These are phyloP conservation scores for Sugiyamaella americana DNA, from an alignment of 805 yeast genomes.

Conservation along the genomic window DNA sequence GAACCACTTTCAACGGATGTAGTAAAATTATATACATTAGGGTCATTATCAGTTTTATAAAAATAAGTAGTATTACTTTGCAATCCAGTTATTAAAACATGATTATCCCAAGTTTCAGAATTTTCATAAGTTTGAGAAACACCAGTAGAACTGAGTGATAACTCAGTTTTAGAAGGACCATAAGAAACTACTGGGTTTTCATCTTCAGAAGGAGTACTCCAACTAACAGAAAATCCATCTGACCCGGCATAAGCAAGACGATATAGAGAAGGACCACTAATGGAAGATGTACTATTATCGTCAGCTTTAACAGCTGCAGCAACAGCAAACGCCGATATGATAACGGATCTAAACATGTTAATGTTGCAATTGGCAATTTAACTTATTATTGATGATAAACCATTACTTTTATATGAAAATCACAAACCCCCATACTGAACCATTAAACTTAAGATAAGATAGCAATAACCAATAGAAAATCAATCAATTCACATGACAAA, in stretches of 20 bases:
- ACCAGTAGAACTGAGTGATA: slow-evolving; percentile 10
- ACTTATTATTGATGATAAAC: no score
- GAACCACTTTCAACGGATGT: slow-evolving; percentile 11
- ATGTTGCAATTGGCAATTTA: no score
- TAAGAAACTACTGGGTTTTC: slow-evolving; percentile 20
- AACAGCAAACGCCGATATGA: no score
- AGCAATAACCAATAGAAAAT: no score
- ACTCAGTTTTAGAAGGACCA: slow-evolving; percentile 13
- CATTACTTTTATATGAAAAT: no score
- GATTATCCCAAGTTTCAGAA: slow-evolving; percentile 23
- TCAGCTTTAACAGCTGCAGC: slow-evolving; percentile 9
- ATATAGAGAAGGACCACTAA: slow-evolving; percentile 16
- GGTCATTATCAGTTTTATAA: slow-evolving; percentile 17
- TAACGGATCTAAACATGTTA: no score
- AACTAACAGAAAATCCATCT: slow-evolving; percentile 22
- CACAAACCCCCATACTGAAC: no score
- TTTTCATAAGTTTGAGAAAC: slow-evolving; percentile 21
- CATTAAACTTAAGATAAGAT: no score
- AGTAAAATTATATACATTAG: slow-evolving; percentile 11
- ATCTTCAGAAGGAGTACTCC: slow-evolving; percentile 21
- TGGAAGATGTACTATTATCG: background rate
- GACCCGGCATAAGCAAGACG: slow-evolving; percentile 25
- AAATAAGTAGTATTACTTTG: slow-evolving; percentile 23
- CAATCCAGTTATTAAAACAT: slow-evolving; percentile 22
- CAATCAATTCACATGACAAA: no score